These are phyloP conservation scores for Aurifilum marmelostoma DNA, from an alignment of 2,329 filamentous ascomycete species.

Conservation along the genomic window DNA sequence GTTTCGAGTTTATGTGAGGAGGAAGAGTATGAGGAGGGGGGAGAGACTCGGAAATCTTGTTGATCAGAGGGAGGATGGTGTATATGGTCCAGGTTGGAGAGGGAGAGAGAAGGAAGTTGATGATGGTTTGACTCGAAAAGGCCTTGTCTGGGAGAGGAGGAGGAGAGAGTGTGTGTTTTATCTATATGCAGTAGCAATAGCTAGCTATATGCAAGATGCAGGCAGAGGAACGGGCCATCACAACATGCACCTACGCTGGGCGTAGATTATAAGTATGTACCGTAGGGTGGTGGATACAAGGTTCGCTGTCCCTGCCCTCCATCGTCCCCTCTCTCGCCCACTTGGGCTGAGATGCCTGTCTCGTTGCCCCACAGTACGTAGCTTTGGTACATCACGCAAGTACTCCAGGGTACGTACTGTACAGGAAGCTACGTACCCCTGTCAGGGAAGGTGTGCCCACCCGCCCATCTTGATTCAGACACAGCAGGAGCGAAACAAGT, in stretches of 20 bases:
- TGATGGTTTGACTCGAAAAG: conserved; percentile 10
- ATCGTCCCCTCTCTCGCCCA: conserved; percentile 19
- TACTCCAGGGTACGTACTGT: conserved; percentile 12
- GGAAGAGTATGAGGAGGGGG: not conserved
- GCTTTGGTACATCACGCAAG: conserved; percentile 6
- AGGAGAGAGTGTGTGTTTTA: conserved; percentile 1
- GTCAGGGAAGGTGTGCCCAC: not conserved
- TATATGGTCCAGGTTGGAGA: not conserved
- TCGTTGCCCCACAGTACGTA: conserved; percentile 10
- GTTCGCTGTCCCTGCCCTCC: conserved; percentile 22
- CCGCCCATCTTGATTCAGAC: conserved; percentile 2
- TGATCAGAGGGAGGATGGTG: not conserved
- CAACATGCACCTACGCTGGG: conserved; percentile 5
- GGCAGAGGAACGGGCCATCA: conserved; percentile 1
- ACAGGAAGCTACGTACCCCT: conserved; percentile 10
- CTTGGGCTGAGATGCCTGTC: conserved; percentile 28
- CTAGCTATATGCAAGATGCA: conserved; percentile 26
- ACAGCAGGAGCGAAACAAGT: not conserved
- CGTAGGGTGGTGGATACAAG: conserved; percentile 11
- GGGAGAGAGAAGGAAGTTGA: not conserved
- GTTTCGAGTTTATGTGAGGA: not conserved
- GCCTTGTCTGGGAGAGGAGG: conserved; percentile 4
- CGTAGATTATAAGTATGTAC: conserved; percentile 8
- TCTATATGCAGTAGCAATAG: conserved; percentile 21
- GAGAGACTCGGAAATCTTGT: not conserved